These are phyloP conservation scores for Populus hybrid DNA, from an alignment of 441 rosid species.

Conservation along the genomic window DNA sequence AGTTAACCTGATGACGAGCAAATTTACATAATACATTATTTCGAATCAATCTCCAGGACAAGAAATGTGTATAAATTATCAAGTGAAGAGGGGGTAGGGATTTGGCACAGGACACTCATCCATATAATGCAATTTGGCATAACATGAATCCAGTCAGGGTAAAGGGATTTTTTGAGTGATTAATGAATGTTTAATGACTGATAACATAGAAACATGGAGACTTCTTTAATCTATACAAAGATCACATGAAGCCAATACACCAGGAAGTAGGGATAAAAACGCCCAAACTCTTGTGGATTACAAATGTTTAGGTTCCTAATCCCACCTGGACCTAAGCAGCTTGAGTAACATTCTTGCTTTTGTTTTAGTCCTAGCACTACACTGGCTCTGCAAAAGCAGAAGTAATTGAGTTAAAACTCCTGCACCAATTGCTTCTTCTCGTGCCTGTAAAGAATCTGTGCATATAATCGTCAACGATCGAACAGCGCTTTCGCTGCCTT, in stretches of 20 bases:
- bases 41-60: background rate
- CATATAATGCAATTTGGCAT: background rate
- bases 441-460: constrained; percentile 33
- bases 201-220: background rate
- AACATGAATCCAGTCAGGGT: background rate
- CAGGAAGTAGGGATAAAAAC: background rate
- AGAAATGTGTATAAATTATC: background rate
- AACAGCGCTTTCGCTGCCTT: constrained; percentile 56
- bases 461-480: constrained; percentile 39
- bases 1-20: background rate
- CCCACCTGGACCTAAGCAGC: constrained; percentile 46
- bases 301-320: constrained; percentile 18
- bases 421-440: constrained; percentile 42
- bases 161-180: background rate
- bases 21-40: too few species aligned
- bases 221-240: background rate
- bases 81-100: background rate
- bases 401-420: constrained; percentile 54
- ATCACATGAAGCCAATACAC: background rate
- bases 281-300: background rate
- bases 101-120: background rate
- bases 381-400: constrained; percentile 63
- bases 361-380: constrained; percentile 44
- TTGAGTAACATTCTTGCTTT: constrained; percentile 50
- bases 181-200: background rate